Base-by-base conservation (phyloP, 139 green algal species). In the Asterochloris sp. region DNA sequence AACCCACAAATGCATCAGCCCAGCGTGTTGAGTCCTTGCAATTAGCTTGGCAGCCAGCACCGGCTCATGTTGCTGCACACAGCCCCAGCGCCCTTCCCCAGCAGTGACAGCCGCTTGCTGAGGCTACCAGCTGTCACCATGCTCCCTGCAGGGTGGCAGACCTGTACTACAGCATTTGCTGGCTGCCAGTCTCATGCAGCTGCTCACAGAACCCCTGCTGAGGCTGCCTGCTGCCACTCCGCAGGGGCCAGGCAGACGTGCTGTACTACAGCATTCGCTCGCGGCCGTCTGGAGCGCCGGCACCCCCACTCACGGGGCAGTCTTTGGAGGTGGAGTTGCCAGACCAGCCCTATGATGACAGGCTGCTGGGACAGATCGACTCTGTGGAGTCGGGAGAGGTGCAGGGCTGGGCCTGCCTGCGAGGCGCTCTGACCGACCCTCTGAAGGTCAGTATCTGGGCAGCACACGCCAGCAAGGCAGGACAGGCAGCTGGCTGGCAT, bases 191-290 rank as follows among this genome's bases (percentile, higher is more conserved):
- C 13, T 1, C 60, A 71, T 62, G 76, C 60, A 12, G 76, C 12
- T 71, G 10, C 60, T 15, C 76, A 69, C 14, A 15, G 15, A 21
- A 71, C 23, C 26, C 11, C 12, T 73, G 75, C 10, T 79, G 75
- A 64, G 17, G 75, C 54, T 19, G 23, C 21, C 66, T 71, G 66
- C 1, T 26, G 17, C 19, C 74, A 27, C 38, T 38, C 24, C 79
- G 80, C 71, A 83, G 80, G 54, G 76, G 76, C 10, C 38, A 23
- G 61, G 79, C 79, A 24, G 67, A 26, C 9, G 61, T 91, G 23
- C 74, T 91, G 62, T 89, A 86, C 62, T 89, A 88, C 78, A 89
- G 76, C 81, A 79, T 91, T 13, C 83, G 88, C 24, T 81, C 78
- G 26, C 76, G 54, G 28, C 61, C 76, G 13, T 80, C 76, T 68